Conservation (phyloP, 768 basidiomycete species). For the Collybia sordida region DNA sequence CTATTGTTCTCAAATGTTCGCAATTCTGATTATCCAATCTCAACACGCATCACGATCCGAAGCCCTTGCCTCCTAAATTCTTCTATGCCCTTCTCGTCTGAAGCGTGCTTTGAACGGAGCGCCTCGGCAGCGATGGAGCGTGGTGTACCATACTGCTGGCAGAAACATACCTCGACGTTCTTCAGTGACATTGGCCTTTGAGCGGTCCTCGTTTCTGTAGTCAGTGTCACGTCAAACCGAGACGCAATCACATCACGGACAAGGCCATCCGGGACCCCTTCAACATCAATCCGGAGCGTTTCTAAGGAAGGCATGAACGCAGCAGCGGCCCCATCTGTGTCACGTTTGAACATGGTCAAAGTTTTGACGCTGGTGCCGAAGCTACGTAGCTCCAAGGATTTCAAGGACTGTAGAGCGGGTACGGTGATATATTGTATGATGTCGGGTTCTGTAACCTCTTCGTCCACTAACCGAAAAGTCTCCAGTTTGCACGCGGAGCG, state of each 20-base stretch:
- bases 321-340: not conserved
- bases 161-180: not conserved
- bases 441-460: not conserved
- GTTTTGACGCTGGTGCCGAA: not conserved
- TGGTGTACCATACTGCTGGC: no score
- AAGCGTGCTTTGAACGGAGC: no score
- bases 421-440: conserved; percentile 1
- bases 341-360: not conserved
- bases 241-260: not conserved
- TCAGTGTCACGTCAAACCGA: not conserved
- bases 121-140: no score
- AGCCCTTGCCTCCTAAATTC: no score
- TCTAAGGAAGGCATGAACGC: not conserved
- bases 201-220: not conserved
- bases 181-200: not conserved
- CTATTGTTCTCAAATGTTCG: no score
- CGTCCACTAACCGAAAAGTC: not conserved
- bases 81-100: no score
- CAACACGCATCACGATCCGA: no score
- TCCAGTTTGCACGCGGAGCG: conserved; percentile 3
- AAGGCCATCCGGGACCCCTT: not conserved
- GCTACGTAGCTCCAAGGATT: not conserved
- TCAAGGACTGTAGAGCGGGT: not conserved
- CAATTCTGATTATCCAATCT: no score
- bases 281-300: not conserved